Conservation (phyloP, 2,329 filamentous ascomycete species). For the Cytospora schulzeri region DNA sequence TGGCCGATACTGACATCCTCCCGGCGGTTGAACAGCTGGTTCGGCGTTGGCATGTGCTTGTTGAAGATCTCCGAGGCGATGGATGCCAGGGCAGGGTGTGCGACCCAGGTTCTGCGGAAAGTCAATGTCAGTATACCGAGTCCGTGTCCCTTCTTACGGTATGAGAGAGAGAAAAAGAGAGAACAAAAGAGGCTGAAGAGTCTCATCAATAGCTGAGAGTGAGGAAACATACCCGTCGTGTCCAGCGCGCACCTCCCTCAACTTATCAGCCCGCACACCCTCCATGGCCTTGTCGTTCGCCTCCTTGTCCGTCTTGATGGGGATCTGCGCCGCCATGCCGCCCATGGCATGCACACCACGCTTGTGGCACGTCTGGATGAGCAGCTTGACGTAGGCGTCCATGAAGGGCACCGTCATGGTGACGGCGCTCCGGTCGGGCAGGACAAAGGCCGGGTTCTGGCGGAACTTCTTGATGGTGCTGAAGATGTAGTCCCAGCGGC, state of each 20-base stretch:
- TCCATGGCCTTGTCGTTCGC: constrained; percentile 96
- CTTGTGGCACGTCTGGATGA: constrained; percentile 97
- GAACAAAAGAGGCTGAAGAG: too few relatives aligned
- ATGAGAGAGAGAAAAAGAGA: too few relatives aligned
- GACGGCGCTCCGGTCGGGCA: constrained; percentile 86
- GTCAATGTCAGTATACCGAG: neutral
- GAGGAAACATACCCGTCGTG: constrained; percentile 70
- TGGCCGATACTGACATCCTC: constrained; percentile 85
- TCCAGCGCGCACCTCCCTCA: constrained; percentile 90
- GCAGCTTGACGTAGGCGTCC: constrained; percentile 90
- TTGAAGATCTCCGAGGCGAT: constrained; percentile 96
- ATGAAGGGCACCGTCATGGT: constrained; percentile 99
- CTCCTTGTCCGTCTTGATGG: constrained; percentile 89
- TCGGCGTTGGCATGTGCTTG: constrained; percentile 97
- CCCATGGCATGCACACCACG: constrained; percentile 98
- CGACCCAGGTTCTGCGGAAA: constrained; percentile 76
- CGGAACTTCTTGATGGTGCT: constrained; percentile 99
- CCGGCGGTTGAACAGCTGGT: constrained; percentile 88
- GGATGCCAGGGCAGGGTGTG: constrained; percentile 85
- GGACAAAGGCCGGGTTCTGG: constrained; percentile 87
- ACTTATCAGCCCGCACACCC: constrained; percentile 88
- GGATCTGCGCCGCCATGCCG: constrained; percentile 98
- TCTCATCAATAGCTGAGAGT: too few relatives aligned
- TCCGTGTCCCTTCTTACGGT: too few relatives aligned
- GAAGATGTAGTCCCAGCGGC: constrained; percentile 99